phyloP scores from a whole-genome alignment of 495 filamentous ascomycete species.

The Lasiosphaeris hirsuta region DNA sequence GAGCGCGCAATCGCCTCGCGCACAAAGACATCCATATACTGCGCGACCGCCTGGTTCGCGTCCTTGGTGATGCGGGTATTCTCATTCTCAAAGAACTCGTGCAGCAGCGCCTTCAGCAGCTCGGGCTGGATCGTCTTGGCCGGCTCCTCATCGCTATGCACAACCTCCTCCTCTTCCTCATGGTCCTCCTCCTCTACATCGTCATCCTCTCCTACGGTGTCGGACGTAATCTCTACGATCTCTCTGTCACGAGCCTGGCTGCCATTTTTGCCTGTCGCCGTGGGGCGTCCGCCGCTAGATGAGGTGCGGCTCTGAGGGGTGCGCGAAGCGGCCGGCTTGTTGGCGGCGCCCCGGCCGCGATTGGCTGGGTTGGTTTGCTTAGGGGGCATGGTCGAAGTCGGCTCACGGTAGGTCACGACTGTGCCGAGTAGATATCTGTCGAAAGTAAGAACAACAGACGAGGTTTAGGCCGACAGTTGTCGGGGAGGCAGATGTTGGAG shows the following conservation, averaged over 20 bases:
- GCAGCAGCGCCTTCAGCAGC: conserved; percentile 69
- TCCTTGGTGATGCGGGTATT: conserved; percentile 72
- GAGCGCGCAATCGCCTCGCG: conserved; percentile 85
- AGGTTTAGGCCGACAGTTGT: too few species aligned
- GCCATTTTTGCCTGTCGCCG: not conserved
- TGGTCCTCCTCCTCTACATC: conserved; percentile 19
- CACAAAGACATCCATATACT: conserved; percentile 91
- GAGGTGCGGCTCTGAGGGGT: too few species aligned
- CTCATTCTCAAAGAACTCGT: conserved; percentile 70
- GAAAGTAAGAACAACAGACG: too few species aligned
- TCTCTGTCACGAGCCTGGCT: not conserved
- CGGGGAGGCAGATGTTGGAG: too few species aligned
- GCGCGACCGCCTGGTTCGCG: conserved; percentile 72
- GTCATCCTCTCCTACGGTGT: conserved; percentile 24
- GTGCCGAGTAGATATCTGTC: too few species aligned
- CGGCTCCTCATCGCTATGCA: conserved; percentile 24
- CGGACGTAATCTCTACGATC: not conserved
- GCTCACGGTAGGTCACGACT: too few species aligned
- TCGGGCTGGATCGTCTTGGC: conserved; percentile 62
- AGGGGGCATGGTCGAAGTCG: conserved; percentile 14
- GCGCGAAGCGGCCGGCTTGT: too few species aligned
- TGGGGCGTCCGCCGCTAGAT: not conserved
- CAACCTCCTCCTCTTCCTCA: conserved; percentile 13
- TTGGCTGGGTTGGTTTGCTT: conserved; percentile 5
- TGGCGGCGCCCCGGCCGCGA: not conserved